These are phyloP conservation scores for Aristolochia californica DNA, from an alignment of 164 flowering plant genomes.

Conservation along the genomic window DNA sequence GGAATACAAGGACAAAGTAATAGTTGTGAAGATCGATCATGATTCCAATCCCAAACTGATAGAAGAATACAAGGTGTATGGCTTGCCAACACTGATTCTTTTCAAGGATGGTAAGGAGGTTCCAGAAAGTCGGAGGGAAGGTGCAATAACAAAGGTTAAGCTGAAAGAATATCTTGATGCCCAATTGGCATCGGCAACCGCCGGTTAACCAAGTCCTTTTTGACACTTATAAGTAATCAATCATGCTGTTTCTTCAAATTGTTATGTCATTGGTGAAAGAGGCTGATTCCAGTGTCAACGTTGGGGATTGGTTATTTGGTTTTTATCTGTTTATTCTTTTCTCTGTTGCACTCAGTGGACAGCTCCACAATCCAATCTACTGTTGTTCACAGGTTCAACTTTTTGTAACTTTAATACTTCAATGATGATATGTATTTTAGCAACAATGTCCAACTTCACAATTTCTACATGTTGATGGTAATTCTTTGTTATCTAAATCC, in stretches of 20 bases:
- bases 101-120: constrained; percentile 77
- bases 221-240: background rate
- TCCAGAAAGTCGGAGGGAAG: constrained; percentile 71
- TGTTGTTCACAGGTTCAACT: too few relatives aligned
- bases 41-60: constrained; percentile 61
- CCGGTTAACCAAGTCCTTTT: background rate
- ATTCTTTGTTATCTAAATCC: constrained; percentile 22
- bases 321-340: too few relatives aligned
- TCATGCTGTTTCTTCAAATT: background rate
- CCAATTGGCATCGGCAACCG: constrained; percentile 30
- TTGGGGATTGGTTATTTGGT: too few relatives aligned
- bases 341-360: too few relatives aligned
- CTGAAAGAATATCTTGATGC: constrained; percentile 59
- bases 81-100: constrained; percentile 64
- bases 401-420: too few relatives aligned
- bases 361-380: too few relatives aligned
- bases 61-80: constrained; percentile 71
- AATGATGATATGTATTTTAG: too few relatives aligned
- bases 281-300: too few relatives aligned
- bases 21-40: constrained; percentile 69
- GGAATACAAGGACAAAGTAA: constrained; percentile 63
- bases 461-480: background rate
- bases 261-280: background rate
- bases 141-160: constrained; percentile 71
- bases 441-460: too few relatives aligned